Conservation (phyloP, 2,329 filamentous ascomycete species). For the Colletotrichum viniferum region DNA sequence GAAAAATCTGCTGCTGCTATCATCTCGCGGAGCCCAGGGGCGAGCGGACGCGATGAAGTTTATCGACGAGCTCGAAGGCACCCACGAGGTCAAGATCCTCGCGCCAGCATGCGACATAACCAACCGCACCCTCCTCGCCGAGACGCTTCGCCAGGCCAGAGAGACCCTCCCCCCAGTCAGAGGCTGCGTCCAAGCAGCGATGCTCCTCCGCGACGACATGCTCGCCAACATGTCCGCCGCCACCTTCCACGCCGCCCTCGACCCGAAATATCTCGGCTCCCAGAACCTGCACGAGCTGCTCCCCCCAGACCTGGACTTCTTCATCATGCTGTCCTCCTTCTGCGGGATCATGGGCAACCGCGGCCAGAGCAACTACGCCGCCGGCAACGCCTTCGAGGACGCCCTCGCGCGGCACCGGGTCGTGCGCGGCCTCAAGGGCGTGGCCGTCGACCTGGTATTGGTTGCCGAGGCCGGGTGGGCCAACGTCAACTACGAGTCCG, state of each 20-base stretch:
- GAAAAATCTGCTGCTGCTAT: conserved; percentile 55
- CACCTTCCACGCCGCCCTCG: conserved; percentile 45
- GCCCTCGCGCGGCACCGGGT: conserved; percentile 32
- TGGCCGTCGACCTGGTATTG: not conserved
- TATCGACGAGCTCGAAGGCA: conserved; percentile 32
- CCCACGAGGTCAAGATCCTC: conserved; percentile 33
- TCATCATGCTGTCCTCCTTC: conserved; percentile 58
- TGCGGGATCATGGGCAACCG: conserved; percentile 60
- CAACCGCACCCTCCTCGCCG: conserved; percentile 24
- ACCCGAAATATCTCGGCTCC: conserved; percentile 55
- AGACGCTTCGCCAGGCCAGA: conserved; percentile 22
- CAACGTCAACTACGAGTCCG: not conserved
- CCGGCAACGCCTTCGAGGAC: conserved; percentile 57
- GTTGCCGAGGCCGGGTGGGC: not conserved
- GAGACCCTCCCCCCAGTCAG: conserved; percentile 29
- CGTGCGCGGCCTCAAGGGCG: not conserved
- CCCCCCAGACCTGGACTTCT: conserved; percentile 40
- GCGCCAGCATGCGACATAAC: conserved; percentile 48
- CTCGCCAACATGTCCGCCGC: conserved; percentile 53
- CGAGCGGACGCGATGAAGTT: conserved; percentile 23
- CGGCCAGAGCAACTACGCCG: conserved; percentile 63
- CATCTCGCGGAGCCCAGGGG: conserved; percentile 25
- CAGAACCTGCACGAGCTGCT: conserved; percentile 47
- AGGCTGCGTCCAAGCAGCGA: conserved; percentile 40
- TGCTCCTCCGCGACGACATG: conserved; percentile 41